phyloP scores from a whole-genome alignment of 495 filamentous ascomycete genomes.

The Chaetomium tenue region DNA sequence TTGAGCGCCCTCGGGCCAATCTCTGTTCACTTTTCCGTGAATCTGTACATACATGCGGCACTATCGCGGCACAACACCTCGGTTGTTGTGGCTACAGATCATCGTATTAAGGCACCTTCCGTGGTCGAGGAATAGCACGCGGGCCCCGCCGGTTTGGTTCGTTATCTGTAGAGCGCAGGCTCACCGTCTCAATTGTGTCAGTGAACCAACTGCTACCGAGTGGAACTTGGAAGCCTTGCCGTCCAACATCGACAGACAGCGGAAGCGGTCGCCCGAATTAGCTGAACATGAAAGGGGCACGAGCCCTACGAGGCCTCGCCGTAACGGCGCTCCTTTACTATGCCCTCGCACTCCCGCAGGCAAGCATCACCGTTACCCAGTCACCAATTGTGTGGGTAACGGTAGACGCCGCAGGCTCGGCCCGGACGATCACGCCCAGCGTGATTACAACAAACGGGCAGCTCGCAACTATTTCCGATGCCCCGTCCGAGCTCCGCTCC shows the following conservation, averaged over 20 bases:
- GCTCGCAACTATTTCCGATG: slow-evolving; percentile 24
- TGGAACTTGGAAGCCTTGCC: no score
- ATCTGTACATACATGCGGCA: not conserved
- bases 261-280: not conserved
- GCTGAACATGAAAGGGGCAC: not conserved
- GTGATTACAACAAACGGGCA: slow-evolving; percentile 30
- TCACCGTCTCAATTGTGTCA: not conserved
- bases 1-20: no score
- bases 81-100: not conserved
- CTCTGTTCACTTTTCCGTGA: not conserved
- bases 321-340: slow-evolving; percentile 10
- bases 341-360: slow-evolving; percentile 24
- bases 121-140: not conserved
- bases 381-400: slow-evolving; percentile 31
- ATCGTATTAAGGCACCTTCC: not conserved
- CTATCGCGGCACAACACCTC: not conserved
- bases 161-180: not conserved
- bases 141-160: not conserved
- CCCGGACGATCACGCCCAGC: slow-evolving; percentile 30
- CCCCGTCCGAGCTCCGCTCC: slow-evolving; percentile 28
- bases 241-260: no score
- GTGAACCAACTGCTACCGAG: no score
- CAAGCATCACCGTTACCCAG: slow-evolving; percentile 9
- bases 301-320: slow-evolving; percentile 11
- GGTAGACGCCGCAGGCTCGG: slow-evolving; percentile 27